Evolutionary conservation across 495 filamentous ascomycete species (phyloP).

Genomic region (Aspergillus egyptiacus): DNA sequence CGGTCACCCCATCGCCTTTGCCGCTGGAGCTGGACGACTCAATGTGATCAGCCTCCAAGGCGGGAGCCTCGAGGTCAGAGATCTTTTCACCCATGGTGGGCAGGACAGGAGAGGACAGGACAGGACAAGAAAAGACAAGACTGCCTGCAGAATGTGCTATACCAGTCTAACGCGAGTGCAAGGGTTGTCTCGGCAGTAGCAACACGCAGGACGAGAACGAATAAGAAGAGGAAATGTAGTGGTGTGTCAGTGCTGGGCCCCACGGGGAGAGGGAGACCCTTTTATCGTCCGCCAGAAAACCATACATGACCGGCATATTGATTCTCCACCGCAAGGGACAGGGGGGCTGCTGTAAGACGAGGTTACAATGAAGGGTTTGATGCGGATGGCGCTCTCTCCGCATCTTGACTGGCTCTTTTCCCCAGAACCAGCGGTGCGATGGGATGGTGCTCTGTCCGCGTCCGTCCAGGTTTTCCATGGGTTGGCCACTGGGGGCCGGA

Average conservation of each 20-base stretch:
- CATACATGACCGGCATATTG: not conserved
- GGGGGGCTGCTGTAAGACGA: no score
- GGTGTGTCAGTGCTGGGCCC: not conserved
- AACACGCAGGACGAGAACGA: slow-evolving; percentile 3
- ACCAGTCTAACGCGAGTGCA: no score
- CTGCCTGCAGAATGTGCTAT: no score
- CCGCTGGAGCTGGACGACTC: slow-evolving; percentile 10
- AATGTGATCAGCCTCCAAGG: slow-evolving; percentile 1
- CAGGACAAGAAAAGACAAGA: no score
- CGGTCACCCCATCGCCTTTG: slow-evolving; percentile 11
- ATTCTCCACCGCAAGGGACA: not conserved
- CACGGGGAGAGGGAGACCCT: not conserved
- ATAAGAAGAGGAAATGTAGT: slow-evolving; percentile 8
- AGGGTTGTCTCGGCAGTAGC: not conserved
- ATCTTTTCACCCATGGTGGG: slow-evolving; percentile 13
- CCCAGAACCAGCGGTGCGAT: not conserved
- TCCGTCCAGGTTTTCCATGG: not conserved
- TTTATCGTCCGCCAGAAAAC: slow-evolving; percentile 6
- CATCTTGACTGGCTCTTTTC: not conserved
- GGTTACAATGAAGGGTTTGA: not conserved
- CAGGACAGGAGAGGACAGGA: not conserved
- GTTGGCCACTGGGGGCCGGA: not conserved
- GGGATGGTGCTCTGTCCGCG: not conserved
- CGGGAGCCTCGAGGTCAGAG: slow-evolving; percentile 12
- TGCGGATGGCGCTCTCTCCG: slow-evolving; percentile 2